Evolutionary conservation across 2,329 filamentous ascomycete genomes (phyloP).

Genomic region (Clathrospora elynae): DNA sequence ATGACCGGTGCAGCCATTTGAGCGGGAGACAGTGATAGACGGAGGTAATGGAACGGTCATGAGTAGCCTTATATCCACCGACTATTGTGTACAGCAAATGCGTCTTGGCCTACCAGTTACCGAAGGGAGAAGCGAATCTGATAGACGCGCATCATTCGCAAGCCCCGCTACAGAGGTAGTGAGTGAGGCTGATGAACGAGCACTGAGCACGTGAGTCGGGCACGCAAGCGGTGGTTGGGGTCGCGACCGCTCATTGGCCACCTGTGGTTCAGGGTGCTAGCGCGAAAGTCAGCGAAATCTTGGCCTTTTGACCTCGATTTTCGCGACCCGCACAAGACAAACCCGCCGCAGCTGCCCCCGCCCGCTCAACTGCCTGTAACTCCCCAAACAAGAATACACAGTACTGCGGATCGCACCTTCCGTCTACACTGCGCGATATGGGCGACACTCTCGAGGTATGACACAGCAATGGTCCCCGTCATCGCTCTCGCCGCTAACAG

Average conservation of each 20-base stretch:
- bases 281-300: slow-evolving; percentile 31
- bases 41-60: slow-evolving; percentile 8
- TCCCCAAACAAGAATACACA: not conserved
- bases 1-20: slow-evolving; percentile 52
- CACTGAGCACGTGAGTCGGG: slow-evolving; percentile 15
- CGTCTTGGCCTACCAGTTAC: slow-evolving; percentile 16
- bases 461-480: slow-evolving; percentile 26
- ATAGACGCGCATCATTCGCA: slow-evolving; percentile 22
- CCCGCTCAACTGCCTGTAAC: slow-evolving; percentile 13
- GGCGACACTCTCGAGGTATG: slow-evolving; percentile 52
- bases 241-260: slow-evolving; percentile 17
- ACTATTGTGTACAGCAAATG: slow-evolving; percentile 22
- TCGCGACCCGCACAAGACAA: slow-evolving; percentile 38
- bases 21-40: slow-evolving; percentile 18
- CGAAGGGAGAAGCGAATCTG: slow-evolving; percentile 15
- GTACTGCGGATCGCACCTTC: not conserved
- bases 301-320: slow-evolving; percentile 30
- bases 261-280: slow-evolving; percentile 18
- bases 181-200: slow-evolving; percentile 23
- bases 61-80: slow-evolving; percentile 17
- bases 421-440: slow-evolving; percentile 29
- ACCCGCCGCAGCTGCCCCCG: slow-evolving; percentile 19
- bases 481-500: slow-evolving; percentile 36
- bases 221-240: slow-evolving; percentile 10
- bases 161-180: slow-evolving; percentile 5